These are phyloP conservation scores for Polygonum maritimum DNA, from an alignment of 148 eudicot species.

Conservation along the genomic window DNA sequence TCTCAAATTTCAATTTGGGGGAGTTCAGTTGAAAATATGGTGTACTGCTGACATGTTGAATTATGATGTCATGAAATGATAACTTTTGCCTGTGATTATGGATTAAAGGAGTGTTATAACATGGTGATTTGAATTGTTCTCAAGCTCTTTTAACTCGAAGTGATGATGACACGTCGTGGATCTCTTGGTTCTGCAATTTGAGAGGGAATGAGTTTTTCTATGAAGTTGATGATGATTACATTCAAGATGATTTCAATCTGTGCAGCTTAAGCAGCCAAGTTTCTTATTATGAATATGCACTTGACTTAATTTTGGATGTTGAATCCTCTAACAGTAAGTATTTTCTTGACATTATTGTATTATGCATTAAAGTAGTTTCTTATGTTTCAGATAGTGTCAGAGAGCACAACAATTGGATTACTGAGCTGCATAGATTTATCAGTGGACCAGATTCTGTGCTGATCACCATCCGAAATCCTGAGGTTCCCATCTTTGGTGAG, in stretches of 20 bases:
- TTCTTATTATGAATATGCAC: constrained; percentile 60
- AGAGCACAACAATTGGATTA: constrained; percentile 16
- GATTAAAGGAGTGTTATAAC: constrained; percentile 6
- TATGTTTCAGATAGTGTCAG: constrained; percentile 15
- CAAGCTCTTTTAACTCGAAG: too few species aligned
- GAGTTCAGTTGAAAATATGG: not conserved
- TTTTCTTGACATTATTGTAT: not conserved
- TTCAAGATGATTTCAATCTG: constrained; percentile 72
- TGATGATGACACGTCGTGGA: constrained; percentile 20
- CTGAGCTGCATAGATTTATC: constrained; percentile 2
- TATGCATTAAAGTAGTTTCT: not conserved
- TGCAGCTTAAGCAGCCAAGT: constrained; percentile 73
- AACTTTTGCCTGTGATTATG: not conserved
- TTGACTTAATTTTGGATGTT: constrained; percentile 56
- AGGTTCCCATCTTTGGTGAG: constrained; percentile 26
- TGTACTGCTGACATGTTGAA: not conserved
- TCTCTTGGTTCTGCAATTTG: constrained; percentile 70
- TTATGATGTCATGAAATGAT: not conserved
- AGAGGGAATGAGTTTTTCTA: constrained; percentile 66
- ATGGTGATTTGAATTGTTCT: not conserved
- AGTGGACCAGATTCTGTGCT: constrained; percentile 31
- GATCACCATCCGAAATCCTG: constrained; percentile 19
- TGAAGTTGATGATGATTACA: constrained; percentile 72
- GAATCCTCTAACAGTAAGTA: constrained; percentile 61
- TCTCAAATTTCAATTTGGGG: not conserved